These are phyloP conservation scores for Arthrobotrys sphaeroides DNA, from an alignment of 2,329 filamentous ascomycete species.

Conservation along the genomic window DNA sequence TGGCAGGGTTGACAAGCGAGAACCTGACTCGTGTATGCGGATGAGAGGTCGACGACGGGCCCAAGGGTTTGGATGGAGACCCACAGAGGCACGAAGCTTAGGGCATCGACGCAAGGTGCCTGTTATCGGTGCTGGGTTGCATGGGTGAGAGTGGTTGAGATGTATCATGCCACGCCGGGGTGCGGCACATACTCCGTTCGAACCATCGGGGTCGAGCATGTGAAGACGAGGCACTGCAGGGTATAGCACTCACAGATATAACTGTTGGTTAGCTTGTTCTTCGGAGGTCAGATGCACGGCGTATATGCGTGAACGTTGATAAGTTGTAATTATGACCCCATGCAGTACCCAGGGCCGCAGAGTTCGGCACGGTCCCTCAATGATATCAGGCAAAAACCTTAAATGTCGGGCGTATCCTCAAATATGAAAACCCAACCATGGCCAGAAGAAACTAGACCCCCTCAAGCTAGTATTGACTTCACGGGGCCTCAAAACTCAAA, in stretches of 20 bases:
- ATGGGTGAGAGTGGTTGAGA: not conserved
- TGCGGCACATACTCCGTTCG: not conserved
- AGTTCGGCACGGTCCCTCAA: not conserved
- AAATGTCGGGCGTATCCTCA: too few relatives aligned
- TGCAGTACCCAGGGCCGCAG: too few relatives aligned
- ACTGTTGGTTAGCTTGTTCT: not conserved
- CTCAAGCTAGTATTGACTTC: not conserved
- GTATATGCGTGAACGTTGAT: too few relatives aligned
- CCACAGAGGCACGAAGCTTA: constrained; percentile 11
- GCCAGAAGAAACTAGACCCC: not conserved
- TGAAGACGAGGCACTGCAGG: not conserved
- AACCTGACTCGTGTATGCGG: constrained; percentile 44
- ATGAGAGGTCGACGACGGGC: not conserved
- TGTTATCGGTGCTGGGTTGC: constrained; percentile 2
- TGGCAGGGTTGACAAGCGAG: constrained; percentile 51
- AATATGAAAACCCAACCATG: not conserved
- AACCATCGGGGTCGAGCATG: not conserved
- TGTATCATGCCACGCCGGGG: constrained; percentile 1
- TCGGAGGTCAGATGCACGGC: too few relatives aligned
- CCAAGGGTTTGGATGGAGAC: constrained; percentile 12
- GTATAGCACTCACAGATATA: not conserved
- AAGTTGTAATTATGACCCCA: too few relatives aligned
- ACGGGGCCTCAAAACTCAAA: not conserved
- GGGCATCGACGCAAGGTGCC: constrained; percentile 8
- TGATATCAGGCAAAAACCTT: not conserved